Evolutionary conservation across 176 grass and related monocot species (phyloP).

Genomic region (Oryza punctata): DNA sequence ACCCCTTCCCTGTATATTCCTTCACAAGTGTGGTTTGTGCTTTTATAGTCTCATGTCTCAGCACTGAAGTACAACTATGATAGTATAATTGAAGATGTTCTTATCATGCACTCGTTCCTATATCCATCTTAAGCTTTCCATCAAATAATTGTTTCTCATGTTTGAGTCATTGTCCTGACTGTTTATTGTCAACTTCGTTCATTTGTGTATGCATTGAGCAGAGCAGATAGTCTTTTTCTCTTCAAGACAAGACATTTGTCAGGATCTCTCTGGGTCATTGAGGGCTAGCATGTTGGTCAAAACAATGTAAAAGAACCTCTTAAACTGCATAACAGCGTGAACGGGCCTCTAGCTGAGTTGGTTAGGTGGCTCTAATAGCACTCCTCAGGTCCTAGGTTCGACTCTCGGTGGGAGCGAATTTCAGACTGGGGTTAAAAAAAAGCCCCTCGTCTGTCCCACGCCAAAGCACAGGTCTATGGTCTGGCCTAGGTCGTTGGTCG

Average conservation of each 20-base stretch:
- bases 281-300: not conserved
- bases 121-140: not conserved
- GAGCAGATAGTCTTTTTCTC: not conserved
- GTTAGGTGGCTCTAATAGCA: too few species aligned
- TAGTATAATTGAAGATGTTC: not conserved
- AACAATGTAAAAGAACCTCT: not conserved
- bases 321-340: not conserved
- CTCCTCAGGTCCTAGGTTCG: too few species aligned
- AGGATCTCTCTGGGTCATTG: not conserved
- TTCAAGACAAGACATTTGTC: conserved; percentile 13
- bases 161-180: not conserved
- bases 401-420: too few species aligned
- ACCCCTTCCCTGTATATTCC: not conserved
- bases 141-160: conserved; percentile 8
- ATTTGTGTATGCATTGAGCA: not conserved
- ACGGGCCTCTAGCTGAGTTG: too few species aligned
- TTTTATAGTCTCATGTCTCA: not conserved
- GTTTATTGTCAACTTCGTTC: not conserved
- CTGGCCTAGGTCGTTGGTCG: too few species aligned
- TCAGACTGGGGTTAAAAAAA: too few species aligned
- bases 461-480: too few species aligned
- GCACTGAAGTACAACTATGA: not conserved
- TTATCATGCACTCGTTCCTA: not conserved
- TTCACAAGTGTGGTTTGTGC: not conserved
- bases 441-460: too few species aligned